Evolutionary conservation across 108 stramenopile species (phyloP).

Genomic region (Fragilaria crotonensis): DNA sequence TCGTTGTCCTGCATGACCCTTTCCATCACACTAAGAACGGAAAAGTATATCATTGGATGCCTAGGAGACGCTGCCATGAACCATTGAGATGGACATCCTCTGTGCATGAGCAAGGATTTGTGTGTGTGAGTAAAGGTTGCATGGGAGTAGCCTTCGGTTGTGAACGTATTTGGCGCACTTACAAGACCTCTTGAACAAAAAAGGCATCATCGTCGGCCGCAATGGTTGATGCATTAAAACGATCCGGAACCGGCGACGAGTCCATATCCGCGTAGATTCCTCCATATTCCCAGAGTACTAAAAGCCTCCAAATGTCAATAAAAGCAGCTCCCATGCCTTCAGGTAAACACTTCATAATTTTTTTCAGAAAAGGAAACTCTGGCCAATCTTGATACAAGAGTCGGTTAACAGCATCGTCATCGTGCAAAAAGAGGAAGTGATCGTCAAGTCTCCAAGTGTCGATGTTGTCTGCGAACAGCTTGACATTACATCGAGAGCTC

Average conservation of each 20-base stretch:
- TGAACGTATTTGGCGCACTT: no score
- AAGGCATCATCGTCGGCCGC: conserved; percentile 57
- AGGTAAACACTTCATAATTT: conserved; percentile 29
- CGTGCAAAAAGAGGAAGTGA: conserved; percentile 45
- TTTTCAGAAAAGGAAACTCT: conserved; percentile 49
- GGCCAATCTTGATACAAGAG: conserved; percentile 35
- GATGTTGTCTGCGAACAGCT: conserved; percentile 17
- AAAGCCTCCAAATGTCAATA: conserved; percentile 41
- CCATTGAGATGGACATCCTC: conserved; percentile 42
- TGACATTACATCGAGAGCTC: conserved; percentile 42
- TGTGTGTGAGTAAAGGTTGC: no score
- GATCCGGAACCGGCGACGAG: conserved; percentile 11
- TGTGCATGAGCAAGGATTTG: no score
- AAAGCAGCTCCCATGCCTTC: conserved; percentile 28
- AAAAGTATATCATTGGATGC: conserved; percentile 52
- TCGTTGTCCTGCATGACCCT: conserved; percentile 4
- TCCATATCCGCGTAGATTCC: conserved; percentile 42
- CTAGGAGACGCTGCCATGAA: conserved; percentile 54
- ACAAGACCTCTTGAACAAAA: conserved; percentile 47
- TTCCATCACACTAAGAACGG: conserved; percentile 8
- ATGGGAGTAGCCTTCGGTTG: no score
- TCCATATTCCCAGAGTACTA: conserved; percentile 42
- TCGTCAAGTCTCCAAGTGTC: conserved; percentile 26
- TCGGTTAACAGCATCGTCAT: conserved; percentile 51
- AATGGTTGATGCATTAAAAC: background rate